Evolutionary conservation across 2,329 filamentous ascomycete species (phyloP), one percentile per base, ranked within the genome.

Genomic region (Stemphylium lycopersici): DNA sequence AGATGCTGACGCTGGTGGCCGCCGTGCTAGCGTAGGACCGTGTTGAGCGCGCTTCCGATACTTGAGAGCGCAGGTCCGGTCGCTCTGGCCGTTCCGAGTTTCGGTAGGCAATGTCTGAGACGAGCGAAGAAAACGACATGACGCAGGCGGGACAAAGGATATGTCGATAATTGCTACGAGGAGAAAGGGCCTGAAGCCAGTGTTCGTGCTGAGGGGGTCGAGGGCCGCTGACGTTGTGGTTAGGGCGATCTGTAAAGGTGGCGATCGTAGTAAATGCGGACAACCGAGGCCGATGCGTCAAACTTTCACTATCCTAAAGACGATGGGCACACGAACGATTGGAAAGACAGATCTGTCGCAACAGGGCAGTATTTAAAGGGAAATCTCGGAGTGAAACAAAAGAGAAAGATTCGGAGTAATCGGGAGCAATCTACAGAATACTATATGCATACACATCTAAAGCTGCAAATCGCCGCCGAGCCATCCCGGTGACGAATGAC

Each of bases 51-150:
- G 79, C 77, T 52, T 79, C 73, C 5, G 80, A 82, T 54, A 78
- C 68, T 38, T 78, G 77, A 6, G 78, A 79, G 58, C 78, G 77
- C 52, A 70, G 70, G 61, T 81, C 77, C 52, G 75, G 65, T 55
- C 70, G 70, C 39, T 61, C 60, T 42, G 65, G 60, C 38, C 65
- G 57, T 56, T 72, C 72, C 54, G 68, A 72, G 60, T 80, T 79
- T 56, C 79, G 78, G 72, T 78, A 79, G 45, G 78, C 79, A 55
- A 82, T 75, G 62, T 82, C 79, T 66, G 78, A 80, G 64, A 82
- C 79, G 56, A 82, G 78, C 40, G 77, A 79, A 34, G 80, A 82
- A 73, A 82, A 82, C 10, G 80, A 82, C 80, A 82, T 82, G 62
- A 55, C 58, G 58, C 47, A 24, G 20, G 33, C 3, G 26, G 20